phyloP scores from a whole-genome alignment of 805 yeast species.

The Vanderwaltozyma polyspora region DNA sequence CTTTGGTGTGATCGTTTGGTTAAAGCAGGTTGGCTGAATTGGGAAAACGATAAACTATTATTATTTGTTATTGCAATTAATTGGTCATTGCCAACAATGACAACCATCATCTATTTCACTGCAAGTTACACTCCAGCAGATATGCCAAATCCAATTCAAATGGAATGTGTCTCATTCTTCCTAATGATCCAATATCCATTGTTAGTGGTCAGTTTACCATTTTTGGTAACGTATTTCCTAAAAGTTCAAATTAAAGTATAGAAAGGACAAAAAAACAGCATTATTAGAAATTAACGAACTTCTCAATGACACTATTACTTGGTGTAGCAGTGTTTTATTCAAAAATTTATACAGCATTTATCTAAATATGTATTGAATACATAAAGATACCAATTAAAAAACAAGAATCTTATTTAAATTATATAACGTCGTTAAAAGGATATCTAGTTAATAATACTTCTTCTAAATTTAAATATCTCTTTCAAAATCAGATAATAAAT shows the following conservation, averaged over 20 bases:
- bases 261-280: neutral
- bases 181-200: slow-evolving; percentile 64
- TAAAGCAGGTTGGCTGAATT: slow-evolving; percentile 54
- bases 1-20: slow-evolving; percentile 51
- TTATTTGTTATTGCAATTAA: slow-evolving; percentile 65
- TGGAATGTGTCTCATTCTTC: slow-evolving; percentile 76
- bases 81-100: slow-evolving; percentile 82
- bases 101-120: slow-evolving; percentile 77
- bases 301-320: no score
- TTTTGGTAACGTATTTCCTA: slow-evolving; percentile 33
- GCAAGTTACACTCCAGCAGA: slow-evolving; percentile 73
- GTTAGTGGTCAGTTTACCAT: slow-evolving; percentile 60
- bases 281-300: no score
- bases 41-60: slow-evolving; percentile 39
- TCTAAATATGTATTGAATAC: no score
- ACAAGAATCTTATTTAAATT: no score
- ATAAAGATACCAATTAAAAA: no score
- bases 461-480: neutral
- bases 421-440: no score
- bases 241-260: slow-evolving; percentile 26
- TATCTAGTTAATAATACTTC: no score
- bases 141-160: slow-evolving; percentile 36
- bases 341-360: no score
- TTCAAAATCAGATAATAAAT: slow-evolving; percentile 41
- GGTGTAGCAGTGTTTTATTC: no score